Evolutionary conservation across 2,329 filamentous ascomycete species (phyloP).

Genomic region (Arthrobotrys entomopaga): DNA sequence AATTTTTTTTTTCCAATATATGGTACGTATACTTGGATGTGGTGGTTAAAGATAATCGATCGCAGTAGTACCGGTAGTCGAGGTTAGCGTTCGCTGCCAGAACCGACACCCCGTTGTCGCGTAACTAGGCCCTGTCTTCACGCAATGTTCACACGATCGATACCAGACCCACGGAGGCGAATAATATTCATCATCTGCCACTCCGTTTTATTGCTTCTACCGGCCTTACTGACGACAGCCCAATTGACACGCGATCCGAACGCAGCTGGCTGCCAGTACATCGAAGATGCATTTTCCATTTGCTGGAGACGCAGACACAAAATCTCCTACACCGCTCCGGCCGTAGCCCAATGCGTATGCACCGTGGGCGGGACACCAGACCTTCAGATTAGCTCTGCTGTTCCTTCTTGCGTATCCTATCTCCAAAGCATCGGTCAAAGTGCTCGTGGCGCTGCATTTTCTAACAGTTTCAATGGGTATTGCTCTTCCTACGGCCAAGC

Average conservation of each 20-base stretch:
- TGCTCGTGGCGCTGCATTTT: conserved; percentile 17
- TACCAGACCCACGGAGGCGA: conserved; percentile 18
- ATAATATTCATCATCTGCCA: conserved; percentile 6
- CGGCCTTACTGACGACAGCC: conserved; percentile 17
- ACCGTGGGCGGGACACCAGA: conserved; percentile 36
- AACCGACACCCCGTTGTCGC: neutral
- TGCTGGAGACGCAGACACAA: conserved; percentile 30
- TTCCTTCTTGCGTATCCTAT: conserved; percentile 33
- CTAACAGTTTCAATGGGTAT: conserved; percentile 46
- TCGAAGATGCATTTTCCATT: conserved; percentile 30
- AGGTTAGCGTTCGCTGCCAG: conserved; percentile 19
- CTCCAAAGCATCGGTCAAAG: conserved; percentile 13
- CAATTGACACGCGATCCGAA: conserved; percentile 19
- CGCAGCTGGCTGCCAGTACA: conserved; percentile 23
- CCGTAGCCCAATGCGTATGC: conserved; percentile 40
- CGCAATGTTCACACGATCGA: conserved; percentile 5
- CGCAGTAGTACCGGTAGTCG: no score
- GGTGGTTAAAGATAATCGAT: neutral
- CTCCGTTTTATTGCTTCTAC: conserved; percentile 36
- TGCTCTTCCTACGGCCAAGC: conserved; percentile 35
- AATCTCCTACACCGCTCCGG: conserved; percentile 25
- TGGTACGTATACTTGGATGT: conserved; percentile 36
- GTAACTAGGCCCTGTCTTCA: neutral
- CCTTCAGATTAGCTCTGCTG: conserved; percentile 29
- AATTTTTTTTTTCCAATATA: conserved; percentile 7